A percentile compares a stretch with the other conserved stretches of the same genome.
phyloP scores from a whole-genome alignment of 2,329 filamentous ascomycete species.

The Orbilia oligospora region DNA sequence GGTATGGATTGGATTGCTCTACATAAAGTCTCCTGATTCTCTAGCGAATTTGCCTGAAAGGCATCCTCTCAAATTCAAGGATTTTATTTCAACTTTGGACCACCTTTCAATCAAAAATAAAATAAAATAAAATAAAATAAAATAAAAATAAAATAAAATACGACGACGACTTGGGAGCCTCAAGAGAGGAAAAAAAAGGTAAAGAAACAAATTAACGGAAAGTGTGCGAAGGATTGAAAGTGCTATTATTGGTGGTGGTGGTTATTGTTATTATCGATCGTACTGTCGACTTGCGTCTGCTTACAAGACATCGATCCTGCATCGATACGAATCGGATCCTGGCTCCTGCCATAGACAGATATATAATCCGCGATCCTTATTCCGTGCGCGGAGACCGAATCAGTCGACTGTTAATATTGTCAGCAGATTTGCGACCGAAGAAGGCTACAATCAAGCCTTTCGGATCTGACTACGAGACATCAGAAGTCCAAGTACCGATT shows the following conservation, averaged over 20 bases:
- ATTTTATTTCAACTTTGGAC: constrained; percentile 47
- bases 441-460: constrained; percentile 43
- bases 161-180: not conserved
- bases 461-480: not conserved
- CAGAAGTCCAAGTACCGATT: constrained; percentile 1
- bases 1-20: constrained; percentile 15
- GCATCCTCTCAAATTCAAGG: constrained; percentile 45
- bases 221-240: constrained; percentile 45
- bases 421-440: constrained; percentile 34
- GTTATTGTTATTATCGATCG: not conserved
- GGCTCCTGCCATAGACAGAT: constrained; percentile 9
- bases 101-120: constrained; percentile 38
- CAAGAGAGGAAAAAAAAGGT: constrained; percentile 1
- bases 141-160: no score
- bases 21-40: constrained; percentile 58
- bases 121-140: no score
- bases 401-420: constrained; percentile 50
- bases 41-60: constrained; percentile 52
- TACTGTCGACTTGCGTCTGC: constrained; percentile 2
- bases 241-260: constrained; percentile 43
- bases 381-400: constrained; percentile 33
- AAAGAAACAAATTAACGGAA: constrained; percentile 45
- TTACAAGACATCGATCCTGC: constrained; percentile 4
- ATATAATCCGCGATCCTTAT: constrained; percentile 26
- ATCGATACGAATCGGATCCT: no score